Percentiles rank a stretch among this genome's conserved stretches.
phyloP scores from a whole-genome alignment of 305 asterid genomes.

The Fraxinus angustifolia region DNA sequence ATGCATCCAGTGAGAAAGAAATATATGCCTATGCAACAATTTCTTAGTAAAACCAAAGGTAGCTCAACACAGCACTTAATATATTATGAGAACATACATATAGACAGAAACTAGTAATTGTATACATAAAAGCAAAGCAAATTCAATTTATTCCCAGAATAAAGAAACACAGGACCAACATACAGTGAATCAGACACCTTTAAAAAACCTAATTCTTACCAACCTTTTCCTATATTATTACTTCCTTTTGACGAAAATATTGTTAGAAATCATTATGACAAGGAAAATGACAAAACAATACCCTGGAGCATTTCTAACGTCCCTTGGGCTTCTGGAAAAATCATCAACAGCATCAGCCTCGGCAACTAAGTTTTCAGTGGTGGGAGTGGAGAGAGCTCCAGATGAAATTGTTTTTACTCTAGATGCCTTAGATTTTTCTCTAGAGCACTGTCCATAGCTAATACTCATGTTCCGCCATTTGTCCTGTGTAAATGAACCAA shows the following conservation, averaged over 20 bases:
- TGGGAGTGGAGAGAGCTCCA: conserved; percentile 18
- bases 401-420: conserved; percentile 23
- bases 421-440: conserved; percentile 31
- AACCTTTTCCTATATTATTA: not conserved
- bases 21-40: conserved; percentile 16
- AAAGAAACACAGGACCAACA: not conserved
- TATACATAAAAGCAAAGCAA: conserved; percentile 4
- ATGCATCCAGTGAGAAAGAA: not conserved
- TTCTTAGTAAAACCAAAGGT: not conserved
- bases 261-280: conserved; percentile 1
- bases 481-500: conserved; percentile 41
- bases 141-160: not conserved
- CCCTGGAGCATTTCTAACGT: conserved; percentile 24
- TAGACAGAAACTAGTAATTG: not conserved
- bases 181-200: not conserved
- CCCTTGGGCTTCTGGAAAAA: conserved; percentile 27
- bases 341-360: conserved; percentile 26
- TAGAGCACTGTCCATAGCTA: conserved; percentile 30
- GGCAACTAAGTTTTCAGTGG: conserved; percentile 19
- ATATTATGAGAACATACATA: not conserved
- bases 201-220: not conserved
- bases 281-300: conserved; percentile 20
- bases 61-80: not conserved
- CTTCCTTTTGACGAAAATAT: not conserved
- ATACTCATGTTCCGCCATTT: conserved; percentile 58